Conservation (phyloP, 148 eudicot species). For the Agrostemma githago region DNA sequence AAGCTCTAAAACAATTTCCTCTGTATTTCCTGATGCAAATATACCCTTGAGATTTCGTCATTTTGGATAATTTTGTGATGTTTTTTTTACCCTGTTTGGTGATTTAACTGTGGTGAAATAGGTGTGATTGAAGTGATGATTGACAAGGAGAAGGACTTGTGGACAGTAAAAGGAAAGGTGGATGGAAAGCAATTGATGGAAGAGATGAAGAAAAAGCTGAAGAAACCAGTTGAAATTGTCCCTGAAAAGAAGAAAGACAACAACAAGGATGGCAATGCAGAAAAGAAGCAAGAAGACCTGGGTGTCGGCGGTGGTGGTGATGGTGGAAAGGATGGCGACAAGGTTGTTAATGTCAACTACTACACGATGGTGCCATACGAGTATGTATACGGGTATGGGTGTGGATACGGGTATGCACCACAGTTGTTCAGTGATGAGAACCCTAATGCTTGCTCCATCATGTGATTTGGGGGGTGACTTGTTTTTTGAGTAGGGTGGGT, state of each 20-base stretch:
- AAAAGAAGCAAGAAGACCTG: neutral
- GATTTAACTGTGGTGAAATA: slow-evolving; percentile 18
- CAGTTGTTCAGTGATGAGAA: slow-evolving; percentile 56
- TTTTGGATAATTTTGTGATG: neutral
- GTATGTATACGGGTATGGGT: neutral
- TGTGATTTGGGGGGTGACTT: slow-evolving; percentile 31
- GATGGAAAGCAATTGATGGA: slow-evolving; percentile 53
- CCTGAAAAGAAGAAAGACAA: slow-evolving; percentile 52
- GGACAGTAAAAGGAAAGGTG: slow-evolving; percentile 56
- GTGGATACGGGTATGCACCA: slow-evolving; percentile 8
- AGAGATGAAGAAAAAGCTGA: slow-evolving; percentile 39
- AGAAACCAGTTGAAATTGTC: slow-evolving; percentile 46
- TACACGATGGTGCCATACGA: neutral
- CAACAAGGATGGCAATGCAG: slow-evolving; percentile 20
- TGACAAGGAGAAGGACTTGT: slow-evolving; percentile 50
- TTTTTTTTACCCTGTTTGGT: neutral
- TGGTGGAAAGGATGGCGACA: slow-evolving; percentile 16
- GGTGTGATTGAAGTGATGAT: slow-evolving; percentile 48
- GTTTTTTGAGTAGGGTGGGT: neutral
- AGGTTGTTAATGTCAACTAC: neutral
- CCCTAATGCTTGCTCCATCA: slow-evolving; percentile 53
- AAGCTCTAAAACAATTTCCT: too few relatives aligned
- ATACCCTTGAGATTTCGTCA: too few relatives aligned
- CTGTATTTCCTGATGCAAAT: too few relatives aligned
- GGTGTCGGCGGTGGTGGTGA: slow-evolving; percentile 14